phyloP scores from a whole-genome alignment of 768 basidiomycete species.

The Pholiota molesta region DNA sequence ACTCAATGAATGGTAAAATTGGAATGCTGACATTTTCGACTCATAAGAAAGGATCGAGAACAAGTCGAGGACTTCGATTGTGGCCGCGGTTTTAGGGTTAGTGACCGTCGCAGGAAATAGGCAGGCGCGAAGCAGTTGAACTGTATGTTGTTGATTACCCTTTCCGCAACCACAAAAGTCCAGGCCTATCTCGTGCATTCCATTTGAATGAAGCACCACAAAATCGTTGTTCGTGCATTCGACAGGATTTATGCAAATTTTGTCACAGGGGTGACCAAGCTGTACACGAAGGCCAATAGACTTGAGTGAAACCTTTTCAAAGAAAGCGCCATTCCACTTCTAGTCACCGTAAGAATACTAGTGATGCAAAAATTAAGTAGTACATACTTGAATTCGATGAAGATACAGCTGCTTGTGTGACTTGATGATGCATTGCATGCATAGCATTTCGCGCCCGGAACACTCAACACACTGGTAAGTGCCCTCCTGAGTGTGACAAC shows the following conservation, averaged over 20 bases:
- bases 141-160: slow-evolving; percentile 1
- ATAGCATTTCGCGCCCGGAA: not conserved
- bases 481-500: not conserved
- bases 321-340: slow-evolving; percentile 22
- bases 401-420: not conserved
- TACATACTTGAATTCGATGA: not conserved
- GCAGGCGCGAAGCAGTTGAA: slow-evolving; percentile 33
- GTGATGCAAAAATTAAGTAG: too few species aligned
- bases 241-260: slow-evolving; percentile 19
- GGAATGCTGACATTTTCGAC: slow-evolving; percentile 29
- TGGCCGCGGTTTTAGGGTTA: slow-evolving; percentile 28
- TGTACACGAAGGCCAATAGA: slow-evolving; percentile 28
- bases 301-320: slow-evolving; percentile 20
- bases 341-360: slow-evolving; percentile 2
- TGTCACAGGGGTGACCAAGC: slow-evolving; percentile 26
- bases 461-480: not conserved
- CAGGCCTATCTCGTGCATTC: slow-evolving; percentile 33
- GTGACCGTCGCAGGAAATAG: slow-evolving; percentile 27
- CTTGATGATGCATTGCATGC: not conserved
- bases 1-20: slow-evolving; percentile 28
- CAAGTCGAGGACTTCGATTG: slow-evolving; percentile 25
- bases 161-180: slow-evolving; percentile 37
- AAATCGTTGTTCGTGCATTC: slow-evolving; percentile 25
- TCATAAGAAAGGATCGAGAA: slow-evolving; percentile 32
- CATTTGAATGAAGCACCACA: slow-evolving; percentile 31